Conservation (phyloP, 2,329 filamentous ascomycete genomes). For the Penicillium glabrum region DNA sequence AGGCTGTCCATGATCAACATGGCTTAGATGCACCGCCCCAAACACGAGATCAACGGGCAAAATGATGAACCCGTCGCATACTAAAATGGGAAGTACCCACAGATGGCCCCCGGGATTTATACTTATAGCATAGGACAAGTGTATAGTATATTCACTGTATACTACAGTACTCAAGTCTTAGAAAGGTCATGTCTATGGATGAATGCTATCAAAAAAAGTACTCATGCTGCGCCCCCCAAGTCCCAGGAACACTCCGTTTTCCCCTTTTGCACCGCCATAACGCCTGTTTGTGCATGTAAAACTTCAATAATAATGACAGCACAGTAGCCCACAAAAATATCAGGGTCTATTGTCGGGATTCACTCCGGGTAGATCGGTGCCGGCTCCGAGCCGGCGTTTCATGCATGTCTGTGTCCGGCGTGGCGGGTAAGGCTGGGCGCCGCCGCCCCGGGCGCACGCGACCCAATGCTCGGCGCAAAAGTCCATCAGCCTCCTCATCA, state of each 20-base stretch:
- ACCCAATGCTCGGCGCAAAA: constrained; percentile 41
- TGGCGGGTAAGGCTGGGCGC: constrained; percentile 12
- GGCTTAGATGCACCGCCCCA: neutral
- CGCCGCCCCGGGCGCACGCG: constrained; percentile 30
- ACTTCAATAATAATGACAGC: neutral
- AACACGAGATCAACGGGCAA: neutral
- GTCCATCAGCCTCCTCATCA: constrained; percentile 44
- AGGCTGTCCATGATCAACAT: neutral
- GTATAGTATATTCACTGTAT: neutral
- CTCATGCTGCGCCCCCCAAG: neutral
- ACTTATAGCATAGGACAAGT: neutral
- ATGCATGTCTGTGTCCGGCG: constrained; percentile 22
- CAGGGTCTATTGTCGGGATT: constrained; percentile 4
- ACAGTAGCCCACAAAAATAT: neutral
- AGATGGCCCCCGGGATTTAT: neutral
- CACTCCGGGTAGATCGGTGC: constrained; percentile 10
- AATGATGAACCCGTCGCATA: neutral
- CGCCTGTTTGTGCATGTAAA: neutral
- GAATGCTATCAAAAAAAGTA: neutral
- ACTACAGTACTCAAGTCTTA: neutral
- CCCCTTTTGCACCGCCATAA: neutral
- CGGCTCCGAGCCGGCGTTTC: constrained; percentile 27
- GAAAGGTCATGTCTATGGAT: neutral
- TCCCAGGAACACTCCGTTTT: neutral
- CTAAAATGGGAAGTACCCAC: neutral